These are phyloP conservation scores for Mycena vitilis DNA, from an alignment of 768 basidiomycete genomes.

Conservation along the genomic window DNA sequence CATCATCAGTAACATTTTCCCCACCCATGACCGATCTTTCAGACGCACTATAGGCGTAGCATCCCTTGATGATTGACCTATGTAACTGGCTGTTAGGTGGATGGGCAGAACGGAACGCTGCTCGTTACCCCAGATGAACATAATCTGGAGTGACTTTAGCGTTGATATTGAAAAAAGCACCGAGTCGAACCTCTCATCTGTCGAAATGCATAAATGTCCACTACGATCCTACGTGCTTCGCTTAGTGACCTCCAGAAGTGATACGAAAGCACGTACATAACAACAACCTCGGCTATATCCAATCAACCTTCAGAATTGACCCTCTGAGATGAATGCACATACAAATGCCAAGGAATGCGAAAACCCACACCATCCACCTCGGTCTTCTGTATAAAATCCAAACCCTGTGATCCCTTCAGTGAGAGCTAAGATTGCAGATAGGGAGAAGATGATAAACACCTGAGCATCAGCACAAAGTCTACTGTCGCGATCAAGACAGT, in stretches of 20 bases:
- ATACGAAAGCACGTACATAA: background rate
- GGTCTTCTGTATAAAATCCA: slow-evolving; percentile 14
- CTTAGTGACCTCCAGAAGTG: background rate
- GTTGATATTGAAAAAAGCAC: background rate
- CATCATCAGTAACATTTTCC: background rate
- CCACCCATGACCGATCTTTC: background rate
- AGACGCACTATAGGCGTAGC: slow-evolving; percentile 23
- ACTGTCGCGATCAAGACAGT: slow-evolving; percentile 5
- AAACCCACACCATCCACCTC: slow-evolving; percentile 12
- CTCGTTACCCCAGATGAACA: slow-evolving; percentile 13
- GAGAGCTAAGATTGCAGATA: background rate
- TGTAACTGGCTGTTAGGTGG: background rate
- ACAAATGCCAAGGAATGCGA: slow-evolving; percentile 2
- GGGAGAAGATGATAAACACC: background rate
- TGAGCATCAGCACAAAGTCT: slow-evolving; percentile 22
- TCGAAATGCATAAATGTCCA: slow-evolving; percentile 10
- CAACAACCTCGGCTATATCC: background rate
- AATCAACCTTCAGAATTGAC: background rate
- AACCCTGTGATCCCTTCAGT: background rate
- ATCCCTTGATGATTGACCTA: slow-evolving; percentile 19
- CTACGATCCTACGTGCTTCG: background rate
- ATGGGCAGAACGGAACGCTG: background rate
- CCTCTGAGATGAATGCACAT: background rate
- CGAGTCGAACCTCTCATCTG: slow-evolving; percentile 3
- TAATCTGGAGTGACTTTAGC: background rate